A percentile compares a stretch with the other conserved stretches of the same genome.
Conservation (phyloP, 1,139 yeast species). For the Arxiozyma slooffiae region DNA sequence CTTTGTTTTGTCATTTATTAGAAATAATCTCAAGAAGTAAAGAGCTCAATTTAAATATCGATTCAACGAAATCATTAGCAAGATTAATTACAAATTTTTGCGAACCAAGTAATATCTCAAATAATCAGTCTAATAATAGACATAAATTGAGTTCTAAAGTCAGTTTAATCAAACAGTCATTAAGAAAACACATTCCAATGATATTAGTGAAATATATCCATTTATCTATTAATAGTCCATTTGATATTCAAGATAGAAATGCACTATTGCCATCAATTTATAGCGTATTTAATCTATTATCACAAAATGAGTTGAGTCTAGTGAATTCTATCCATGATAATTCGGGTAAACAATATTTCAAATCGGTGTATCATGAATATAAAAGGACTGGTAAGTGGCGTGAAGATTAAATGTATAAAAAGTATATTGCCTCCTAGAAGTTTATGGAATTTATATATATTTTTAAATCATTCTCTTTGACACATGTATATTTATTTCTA, state of each 20-base stretch:
- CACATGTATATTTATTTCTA: too few relatives aligned
- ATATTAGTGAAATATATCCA: slow-evolving; percentile 49
- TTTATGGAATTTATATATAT: too few relatives aligned
- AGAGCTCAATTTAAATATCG: slow-evolving; percentile 8
- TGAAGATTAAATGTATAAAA: slow-evolving; percentile 35
- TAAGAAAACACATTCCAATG: slow-evolving; percentile 56
- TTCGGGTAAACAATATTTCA: slow-evolving; percentile 61
- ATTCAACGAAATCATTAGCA: slow-evolving; percentile 39
- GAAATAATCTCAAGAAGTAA: slow-evolving; percentile 34
- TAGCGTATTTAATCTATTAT: slow-evolving; percentile 54
- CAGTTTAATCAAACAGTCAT: slow-evolving; percentile 44
- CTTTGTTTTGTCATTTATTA: slow-evolving; percentile 42
- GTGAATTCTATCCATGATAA: slow-evolving; percentile 63
- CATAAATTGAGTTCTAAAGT: slow-evolving; percentile 46
- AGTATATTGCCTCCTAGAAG: too few relatives aligned
- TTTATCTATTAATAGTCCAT: slow-evolving; percentile 42
- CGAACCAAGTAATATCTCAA: slow-evolving; percentile 44
- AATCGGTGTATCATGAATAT: slow-evolving; percentile 60
- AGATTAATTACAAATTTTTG: slow-evolving; percentile 61
- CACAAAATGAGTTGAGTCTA: slow-evolving; percentile 53
- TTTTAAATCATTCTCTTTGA: too few relatives aligned
- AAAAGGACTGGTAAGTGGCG: slow-evolving; percentile 77
- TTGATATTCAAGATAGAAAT: slow-evolving; percentile 41
- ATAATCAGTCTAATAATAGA: slow-evolving; percentile 19
- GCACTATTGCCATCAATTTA: slow-evolving; percentile 49